Evolutionary conservation across 768 basidiomycete species (phyloP).

Genomic region (Trichaptum fuscoviolaceum): DNA sequence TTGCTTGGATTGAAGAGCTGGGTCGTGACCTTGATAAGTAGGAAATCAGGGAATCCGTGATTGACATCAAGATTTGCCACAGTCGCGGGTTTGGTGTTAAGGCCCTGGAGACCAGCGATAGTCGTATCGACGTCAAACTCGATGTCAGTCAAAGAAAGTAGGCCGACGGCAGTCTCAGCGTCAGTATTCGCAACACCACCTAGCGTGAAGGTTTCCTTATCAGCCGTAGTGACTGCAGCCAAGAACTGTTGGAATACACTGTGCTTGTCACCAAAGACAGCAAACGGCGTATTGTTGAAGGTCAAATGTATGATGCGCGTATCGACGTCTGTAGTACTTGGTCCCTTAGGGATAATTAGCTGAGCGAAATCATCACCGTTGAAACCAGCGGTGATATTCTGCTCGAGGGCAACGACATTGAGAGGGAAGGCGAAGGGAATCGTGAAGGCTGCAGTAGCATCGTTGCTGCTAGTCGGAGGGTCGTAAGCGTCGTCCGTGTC

Average conservation of each 20-base stretch:
- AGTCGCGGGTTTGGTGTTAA: conserved; percentile 50
- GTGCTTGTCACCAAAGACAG: conserved; percentile 44
- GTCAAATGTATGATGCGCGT: conserved; percentile 54
- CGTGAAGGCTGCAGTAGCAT: conserved; percentile 57
- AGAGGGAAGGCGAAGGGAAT: conserved; percentile 68
- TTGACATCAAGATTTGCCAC: conserved; percentile 59
- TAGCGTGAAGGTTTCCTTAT: conserved; percentile 40
- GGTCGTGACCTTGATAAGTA: conserved; percentile 63
- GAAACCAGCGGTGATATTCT: conserved; percentile 50
- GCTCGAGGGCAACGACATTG: conserved; percentile 57
- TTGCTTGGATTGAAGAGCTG: conserved; percentile 57
- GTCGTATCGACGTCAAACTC: conserved; percentile 52
- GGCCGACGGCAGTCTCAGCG: conserved; percentile 60
- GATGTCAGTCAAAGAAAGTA: conserved; percentile 52
- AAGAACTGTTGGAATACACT: conserved; percentile 56
- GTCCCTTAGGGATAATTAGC: conserved; percentile 51
- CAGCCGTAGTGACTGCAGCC: conserved; percentile 50
- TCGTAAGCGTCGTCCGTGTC: conserved; percentile 49
- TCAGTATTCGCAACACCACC: conserved; percentile 49
- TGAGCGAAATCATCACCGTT: conserved; percentile 53
- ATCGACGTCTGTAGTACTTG: conserved; percentile 56
- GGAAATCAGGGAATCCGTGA: conserved; percentile 58
- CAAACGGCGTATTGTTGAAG: conserved; percentile 57
- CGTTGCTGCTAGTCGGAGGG: conserved; percentile 53
- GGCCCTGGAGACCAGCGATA: conserved; percentile 60